A percentile compares a stretch with the other conserved stretches of the same genome.
phyloP scores from a whole-genome alignment of 208 protist species.

The Pavlovales sp. region DNA sequence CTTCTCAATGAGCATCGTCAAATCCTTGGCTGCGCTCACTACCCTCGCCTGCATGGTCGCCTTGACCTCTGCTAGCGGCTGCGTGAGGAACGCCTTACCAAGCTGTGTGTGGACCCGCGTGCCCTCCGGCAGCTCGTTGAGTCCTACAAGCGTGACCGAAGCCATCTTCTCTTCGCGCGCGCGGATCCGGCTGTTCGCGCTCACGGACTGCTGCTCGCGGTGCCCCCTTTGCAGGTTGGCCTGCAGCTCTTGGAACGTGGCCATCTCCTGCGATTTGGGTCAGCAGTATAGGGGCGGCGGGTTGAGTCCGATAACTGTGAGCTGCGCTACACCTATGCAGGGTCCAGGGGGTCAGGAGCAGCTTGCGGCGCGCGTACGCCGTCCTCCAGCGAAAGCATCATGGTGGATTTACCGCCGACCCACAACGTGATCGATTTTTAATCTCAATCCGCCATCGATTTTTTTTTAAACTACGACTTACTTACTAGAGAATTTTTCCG shows the following conservation, averaged over 20 bases:
- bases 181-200: too few species aligned
- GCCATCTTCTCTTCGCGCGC: not conserved
- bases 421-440: too few species aligned
- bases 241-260: not conserved
- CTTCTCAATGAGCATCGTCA: not conserved
- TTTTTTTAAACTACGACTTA: too few species aligned
- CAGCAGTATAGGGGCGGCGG: too few species aligned
- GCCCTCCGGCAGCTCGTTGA: not conserved
- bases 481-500: too few species aligned
- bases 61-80: not conserved
- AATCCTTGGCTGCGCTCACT: not conserved
- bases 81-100: not conserved
- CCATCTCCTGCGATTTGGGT: not conserved
- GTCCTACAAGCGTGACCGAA: not conserved
- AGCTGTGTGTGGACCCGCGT: not conserved
- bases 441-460: too few species aligned
- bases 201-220: not conserved
- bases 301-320: too few species aligned
- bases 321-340: too few species aligned
- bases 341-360: too few species aligned
- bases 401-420: too few species aligned
- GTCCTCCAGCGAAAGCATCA: too few species aligned
- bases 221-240: not conserved
- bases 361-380: too few species aligned
- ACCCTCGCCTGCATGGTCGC: not conserved